Base-by-base conservation (phyloP, 805 yeast species). In the Sporopachydermia quercuum region DNA sequence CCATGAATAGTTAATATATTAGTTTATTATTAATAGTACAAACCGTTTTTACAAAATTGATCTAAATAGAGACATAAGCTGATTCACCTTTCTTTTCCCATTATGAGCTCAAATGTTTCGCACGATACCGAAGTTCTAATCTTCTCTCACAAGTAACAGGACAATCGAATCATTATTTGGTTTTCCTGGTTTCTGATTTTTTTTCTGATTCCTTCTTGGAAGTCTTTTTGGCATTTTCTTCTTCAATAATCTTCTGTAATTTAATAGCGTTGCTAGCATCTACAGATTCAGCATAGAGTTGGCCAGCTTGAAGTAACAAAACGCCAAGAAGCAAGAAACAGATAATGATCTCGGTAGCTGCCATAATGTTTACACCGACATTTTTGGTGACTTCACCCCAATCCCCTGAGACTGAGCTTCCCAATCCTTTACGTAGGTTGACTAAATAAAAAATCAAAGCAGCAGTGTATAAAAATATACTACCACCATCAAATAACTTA, bases 371-470 rank as follows among this genome's bases (percentile, higher is more conserved):
- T 51, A 89, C 61, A 19, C 97, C 97, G 16, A 94, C 83, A 44
- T 68, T 67, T 55, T 71, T 75, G 51, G 82, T 83, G 39, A 91
- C 94, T 39, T 89, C 97, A 48, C 96, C 97, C 97, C 97, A 89
- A 44, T 74, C 66, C 36, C 86, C 87, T 42, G 70, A 58, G 18
- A 74, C 49, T 40, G 84, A 73, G 42, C 87, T 73, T 48, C 70
- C 70, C 34, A 78, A 65, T 40, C 97, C 97, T 40, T 81, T 74
- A 53, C 84, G 71, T 48, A 89, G 66, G 62, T 91, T 91, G 45
- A 95, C 80, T 51, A 89, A 63, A 59, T 86, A 91, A 50, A 89
- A 71, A 50, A 89, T 75, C 36, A 81, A 61, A 15, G 80, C 81
- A 30, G 77, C 62, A 57, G 86, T 78, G 55, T 71, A 71, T 42